Percentiles rank a stretch among this genome's conserved stretches.
Evolutionary conservation across 1,284 basidiomycete genomes (phyloP).

Genomic region (Hymenochaete sp.): DNA sequence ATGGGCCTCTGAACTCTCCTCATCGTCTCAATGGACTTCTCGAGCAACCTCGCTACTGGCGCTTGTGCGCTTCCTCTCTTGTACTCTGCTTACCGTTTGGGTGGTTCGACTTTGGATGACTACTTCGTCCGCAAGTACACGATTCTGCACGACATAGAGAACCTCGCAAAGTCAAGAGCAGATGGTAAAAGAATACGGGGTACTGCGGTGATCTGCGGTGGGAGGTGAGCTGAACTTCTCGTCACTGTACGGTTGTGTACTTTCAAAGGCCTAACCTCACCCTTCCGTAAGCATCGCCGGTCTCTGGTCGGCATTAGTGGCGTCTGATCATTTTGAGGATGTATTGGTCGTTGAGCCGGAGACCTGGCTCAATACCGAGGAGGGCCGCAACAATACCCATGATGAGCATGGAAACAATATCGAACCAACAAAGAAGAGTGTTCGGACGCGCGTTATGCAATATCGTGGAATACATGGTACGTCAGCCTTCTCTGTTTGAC

Average conservation of each 20-base stretch:
- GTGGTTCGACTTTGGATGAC: constrained; percentile 4
- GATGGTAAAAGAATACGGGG: constrained; percentile 20
- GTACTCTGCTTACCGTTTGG: constrained; percentile 3
- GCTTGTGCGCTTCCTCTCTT: constrained; percentile 6
- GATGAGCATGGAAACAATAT: constrained; percentile 7
- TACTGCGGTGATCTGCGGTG: constrained; percentile 24
- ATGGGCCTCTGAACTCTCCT: not conserved
- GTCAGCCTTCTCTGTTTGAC: not conserved
- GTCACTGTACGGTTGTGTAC: too few species aligned
- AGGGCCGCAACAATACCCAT: constrained; percentile 8
- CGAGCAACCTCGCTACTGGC: not conserved
- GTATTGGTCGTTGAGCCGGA: constrained; percentile 31
- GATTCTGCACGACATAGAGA: constrained; percentile 13
- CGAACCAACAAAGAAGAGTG: constrained; percentile 18
- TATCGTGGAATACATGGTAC: constrained; percentile 24
- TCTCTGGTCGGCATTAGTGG: constrained; percentile 24
- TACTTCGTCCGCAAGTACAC: constrained; percentile 14
- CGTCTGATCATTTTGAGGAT: constrained; percentile 28
- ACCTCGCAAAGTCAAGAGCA: constrained; percentile 12
- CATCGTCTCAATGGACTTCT: constrained; percentile 3
- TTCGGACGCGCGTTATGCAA: constrained; percentile 24
- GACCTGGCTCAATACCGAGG: constrained; percentile 20
- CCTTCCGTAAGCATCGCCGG: constrained; percentile 27
- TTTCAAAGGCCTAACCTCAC: too few species aligned
- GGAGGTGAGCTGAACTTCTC: constrained; percentile 20